A percentile compares a stretch with the other conserved stretches of the same genome.
These are phyloP conservation scores for Aspergillus neotritici DNA, from an alignment of 2,329 filamentous ascomycete genomes.

Conservation along the genomic window DNA sequence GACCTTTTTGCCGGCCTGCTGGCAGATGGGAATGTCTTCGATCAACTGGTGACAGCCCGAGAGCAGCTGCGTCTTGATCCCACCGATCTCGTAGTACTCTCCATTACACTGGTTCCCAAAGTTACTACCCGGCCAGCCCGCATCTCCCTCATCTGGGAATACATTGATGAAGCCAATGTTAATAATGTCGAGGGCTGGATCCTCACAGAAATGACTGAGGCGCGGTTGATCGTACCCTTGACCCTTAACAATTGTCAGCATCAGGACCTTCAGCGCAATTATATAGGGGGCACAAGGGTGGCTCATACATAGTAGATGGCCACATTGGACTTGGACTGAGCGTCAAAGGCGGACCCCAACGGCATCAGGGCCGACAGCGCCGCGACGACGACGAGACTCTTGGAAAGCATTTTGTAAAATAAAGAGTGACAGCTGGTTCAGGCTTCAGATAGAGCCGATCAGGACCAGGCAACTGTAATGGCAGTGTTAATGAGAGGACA, in stretches of 20 bases:
- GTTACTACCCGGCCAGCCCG: slow-evolving; percentile 49
- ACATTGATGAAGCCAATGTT: slow-evolving; percentile 52
- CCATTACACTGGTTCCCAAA: slow-evolving; percentile 53
- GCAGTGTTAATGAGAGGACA: slow-evolving; percentile 50
- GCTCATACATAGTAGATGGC: slow-evolving; percentile 48
- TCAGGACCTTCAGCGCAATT: background rate
- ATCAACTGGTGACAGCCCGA: slow-evolving; percentile 40
- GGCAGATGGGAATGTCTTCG: slow-evolving; percentile 38
- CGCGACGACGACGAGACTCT: slow-evolving; percentile 30
- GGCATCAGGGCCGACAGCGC: slow-evolving; percentile 29
- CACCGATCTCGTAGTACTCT: slow-evolving; percentile 34
- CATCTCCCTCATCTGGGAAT: slow-evolving; percentile 46
- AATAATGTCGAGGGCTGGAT: slow-evolving; percentile 51
- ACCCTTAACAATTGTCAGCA: slow-evolving; percentile 34
- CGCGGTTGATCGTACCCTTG: slow-evolving; percentile 48
- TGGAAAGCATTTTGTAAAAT: slow-evolving; percentile 32
- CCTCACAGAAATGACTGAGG: slow-evolving; percentile 48
- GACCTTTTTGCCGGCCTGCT: slow-evolving; percentile 40
- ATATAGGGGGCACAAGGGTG: too few species aligned
- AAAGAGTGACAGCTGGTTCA: slow-evolving; percentile 26
- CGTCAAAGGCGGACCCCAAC: slow-evolving; percentile 38
- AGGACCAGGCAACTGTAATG: slow-evolving; percentile 26
- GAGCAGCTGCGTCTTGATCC: slow-evolving; percentile 38
- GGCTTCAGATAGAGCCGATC: slow-evolving; percentile 26
- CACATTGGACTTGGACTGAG: slow-evolving; percentile 43